These are phyloP conservation scores for Cryptococcus sp. DNA, from an alignment of 1,284 basidiomycete species.

Conservation along the genomic window DNA sequence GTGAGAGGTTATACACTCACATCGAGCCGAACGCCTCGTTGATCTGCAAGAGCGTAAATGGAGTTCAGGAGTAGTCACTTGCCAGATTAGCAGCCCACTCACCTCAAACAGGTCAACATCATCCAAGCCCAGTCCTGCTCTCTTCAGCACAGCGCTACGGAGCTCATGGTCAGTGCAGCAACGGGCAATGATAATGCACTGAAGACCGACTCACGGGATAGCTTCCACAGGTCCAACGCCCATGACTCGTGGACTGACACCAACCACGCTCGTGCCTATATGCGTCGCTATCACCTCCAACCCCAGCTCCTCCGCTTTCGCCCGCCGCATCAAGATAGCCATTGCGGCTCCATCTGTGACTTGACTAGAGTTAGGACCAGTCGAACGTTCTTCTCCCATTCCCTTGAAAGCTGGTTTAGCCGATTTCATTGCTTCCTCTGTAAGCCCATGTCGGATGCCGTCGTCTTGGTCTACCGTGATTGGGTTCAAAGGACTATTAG, in stretches of 20 bases:
- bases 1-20: background rate
- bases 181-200: no score
- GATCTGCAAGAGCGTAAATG: slow-evolving; percentile 24
- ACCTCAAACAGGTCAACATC: slow-evolving; percentile 83
- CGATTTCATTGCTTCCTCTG: background rate
- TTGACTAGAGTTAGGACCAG: background rate
- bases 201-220: background rate
- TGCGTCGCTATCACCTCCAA: background rate
- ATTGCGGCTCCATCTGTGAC: background rate
- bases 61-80: background rate
- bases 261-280: background rate
- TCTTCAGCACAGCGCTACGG: slow-evolving; percentile 56
- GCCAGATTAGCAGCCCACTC: background rate
- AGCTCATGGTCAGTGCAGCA: background rate
- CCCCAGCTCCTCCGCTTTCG: background rate
- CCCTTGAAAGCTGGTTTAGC: background rate
- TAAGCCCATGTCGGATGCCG: background rate
- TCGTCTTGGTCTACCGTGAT: background rate
- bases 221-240: background rate
- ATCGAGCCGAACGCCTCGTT: slow-evolving; percentile 90
- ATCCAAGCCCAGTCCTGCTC: slow-evolving; percentile 64
- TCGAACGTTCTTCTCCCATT: background rate
- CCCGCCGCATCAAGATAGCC: background rate
- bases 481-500: background rate
- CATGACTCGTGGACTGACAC: background rate